Percentiles rank a stretch among this genome's conserved stretches.
These are phyloP conservation scores for Fusarium illudens DNA, from an alignment of 2,329 filamentous ascomycete species.

Conservation along the genomic window DNA sequence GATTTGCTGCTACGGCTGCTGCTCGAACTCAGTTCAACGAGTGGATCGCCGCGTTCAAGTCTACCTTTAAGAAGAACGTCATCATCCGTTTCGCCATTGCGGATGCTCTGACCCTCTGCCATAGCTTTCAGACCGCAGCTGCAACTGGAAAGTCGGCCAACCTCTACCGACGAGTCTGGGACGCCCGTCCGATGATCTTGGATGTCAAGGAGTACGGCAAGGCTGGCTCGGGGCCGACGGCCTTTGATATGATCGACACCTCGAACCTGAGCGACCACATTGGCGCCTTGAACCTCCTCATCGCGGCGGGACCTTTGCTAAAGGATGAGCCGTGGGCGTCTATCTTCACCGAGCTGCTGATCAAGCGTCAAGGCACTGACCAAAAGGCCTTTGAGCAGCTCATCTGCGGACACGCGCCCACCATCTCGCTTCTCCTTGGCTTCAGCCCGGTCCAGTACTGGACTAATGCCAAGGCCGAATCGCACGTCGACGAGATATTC, in stretches of 20 bases:
- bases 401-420: slow-evolving; percentile 57
- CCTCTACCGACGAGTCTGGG: slow-evolving; percentile 54
- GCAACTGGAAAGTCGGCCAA: slow-evolving; percentile 47
- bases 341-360: slow-evolving; percentile 58
- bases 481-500: slow-evolving; percentile 52
- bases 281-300: slow-evolving; percentile 48
- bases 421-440: slow-evolving; percentile 60
- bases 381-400: slow-evolving; percentile 49
- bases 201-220: slow-evolving; percentile 53
- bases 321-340: slow-evolving; percentile 53
- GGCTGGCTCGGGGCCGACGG: slow-evolving; percentile 46
- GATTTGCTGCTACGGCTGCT: slow-evolving; percentile 42
- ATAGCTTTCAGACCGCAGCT: slow-evolving; percentile 57
- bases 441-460: slow-evolving; percentile 59
- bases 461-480: slow-evolving; percentile 56
- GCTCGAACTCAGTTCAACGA: slow-evolving; percentile 56
- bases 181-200: slow-evolving; percentile 52
- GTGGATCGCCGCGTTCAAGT: slow-evolving; percentile 55
- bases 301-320: slow-evolving; percentile 59
- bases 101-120: slow-evolving; percentile 61
- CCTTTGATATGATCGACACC: slow-evolving; percentile 67
- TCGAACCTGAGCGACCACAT: slow-evolving; percentile 54
- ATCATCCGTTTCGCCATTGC: slow-evolving; percentile 56
- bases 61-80: slow-evolving; percentile 41
- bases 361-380: slow-evolving; percentile 42